Percentiles rank a stretch among this genome's conserved stretches.
Evolutionary conservation across 2,329 filamentous ascomycete genomes (phyloP).

Genomic region (Aureobasidium mangrovei): DNA sequence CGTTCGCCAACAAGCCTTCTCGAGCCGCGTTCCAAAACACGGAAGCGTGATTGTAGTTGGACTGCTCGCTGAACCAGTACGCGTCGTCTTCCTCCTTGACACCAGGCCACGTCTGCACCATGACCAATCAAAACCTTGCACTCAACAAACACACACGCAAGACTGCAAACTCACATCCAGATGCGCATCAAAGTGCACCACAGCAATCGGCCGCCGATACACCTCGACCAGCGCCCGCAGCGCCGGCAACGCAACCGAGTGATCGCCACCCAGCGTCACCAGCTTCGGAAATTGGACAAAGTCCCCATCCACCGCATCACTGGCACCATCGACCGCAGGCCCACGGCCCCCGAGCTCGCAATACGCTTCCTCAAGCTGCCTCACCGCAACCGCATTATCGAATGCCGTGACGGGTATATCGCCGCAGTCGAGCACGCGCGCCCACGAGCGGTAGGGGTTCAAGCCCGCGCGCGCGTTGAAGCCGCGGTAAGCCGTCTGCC

Average conservation of each 20-base stretch:
- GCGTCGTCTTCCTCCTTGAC: conserved; percentile 71
- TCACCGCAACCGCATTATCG: conserved; percentile 71
- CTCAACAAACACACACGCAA: neutral
- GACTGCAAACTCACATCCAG: conserved; percentile 43
- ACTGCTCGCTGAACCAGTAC: conserved; percentile 64
- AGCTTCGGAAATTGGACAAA: conserved; percentile 22
- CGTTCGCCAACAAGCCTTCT: conserved; percentile 68
- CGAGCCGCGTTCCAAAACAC: conserved; percentile 85
- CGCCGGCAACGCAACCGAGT: conserved; percentile 41
- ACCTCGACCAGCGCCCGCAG: conserved; percentile 38
- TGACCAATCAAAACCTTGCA: neutral
- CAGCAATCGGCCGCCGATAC: conserved; percentile 35
- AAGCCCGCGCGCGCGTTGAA: conserved; percentile 74
- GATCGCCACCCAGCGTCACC: conserved; percentile 37
- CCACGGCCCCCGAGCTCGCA: conserved; percentile 51
- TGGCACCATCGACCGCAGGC: conserved; percentile 18
- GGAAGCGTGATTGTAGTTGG: conserved; percentile 74
- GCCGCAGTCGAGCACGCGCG: conserved; percentile 74
- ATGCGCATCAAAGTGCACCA: conserved; percentile 51
- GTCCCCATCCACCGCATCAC: neutral
- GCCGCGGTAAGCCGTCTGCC: conserved; percentile 63
- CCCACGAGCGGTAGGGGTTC: conserved; percentile 76
- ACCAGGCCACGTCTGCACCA: conserved; percentile 44
- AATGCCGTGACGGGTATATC: conserved; percentile 82
- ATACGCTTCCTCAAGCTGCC: conserved; percentile 77